phyloP scores from a whole-genome alignment of 495 filamentous ascomycete genomes.

The Xylaria cubensis region DNA sequence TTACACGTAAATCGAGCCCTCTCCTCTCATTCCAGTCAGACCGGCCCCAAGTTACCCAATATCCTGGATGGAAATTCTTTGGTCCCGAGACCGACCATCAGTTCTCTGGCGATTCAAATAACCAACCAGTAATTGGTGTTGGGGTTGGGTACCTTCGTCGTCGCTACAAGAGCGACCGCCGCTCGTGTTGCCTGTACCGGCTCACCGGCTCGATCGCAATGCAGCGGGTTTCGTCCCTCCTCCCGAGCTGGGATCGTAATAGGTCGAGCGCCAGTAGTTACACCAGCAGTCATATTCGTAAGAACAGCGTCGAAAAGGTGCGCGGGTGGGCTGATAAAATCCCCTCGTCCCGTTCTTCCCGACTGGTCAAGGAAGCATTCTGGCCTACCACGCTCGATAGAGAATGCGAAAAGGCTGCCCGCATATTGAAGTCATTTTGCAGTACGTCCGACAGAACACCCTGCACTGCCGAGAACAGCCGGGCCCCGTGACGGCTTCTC shows the following conservation, averaged over 20 bases:
- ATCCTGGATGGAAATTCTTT: slow-evolving; percentile 14
- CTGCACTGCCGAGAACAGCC: slow-evolving; percentile 2
- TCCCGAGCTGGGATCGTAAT: slow-evolving; percentile 57
- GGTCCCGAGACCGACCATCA: slow-evolving; percentile 10
- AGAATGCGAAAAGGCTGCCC: slow-evolving; percentile 86
- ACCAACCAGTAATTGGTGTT: background rate
- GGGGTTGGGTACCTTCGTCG: background rate
- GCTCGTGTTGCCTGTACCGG: slow-evolving; percentile 21
- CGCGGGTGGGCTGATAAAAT: slow-evolving; percentile 57
- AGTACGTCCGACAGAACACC: slow-evolving; percentile 48
- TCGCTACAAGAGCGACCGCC: slow-evolving; percentile 16
- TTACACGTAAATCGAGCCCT: slow-evolving; percentile 13
- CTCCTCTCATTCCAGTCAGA: slow-evolving; percentile 16
- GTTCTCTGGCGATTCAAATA: background rate
- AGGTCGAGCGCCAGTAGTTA: slow-evolving; percentile 38
- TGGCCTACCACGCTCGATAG: slow-evolving; percentile 82
- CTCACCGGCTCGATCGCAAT: slow-evolving; percentile 40
- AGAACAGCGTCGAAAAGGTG: slow-evolving; percentile 48
- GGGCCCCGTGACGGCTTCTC: background rate
- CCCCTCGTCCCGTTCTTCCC: slow-evolving; percentile 41
- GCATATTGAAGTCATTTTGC: slow-evolving; percentile 85
- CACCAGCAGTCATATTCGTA: slow-evolving; percentile 26
- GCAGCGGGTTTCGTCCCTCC: slow-evolving; percentile 58
- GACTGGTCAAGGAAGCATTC: slow-evolving; percentile 66
- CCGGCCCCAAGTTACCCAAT: background rate